phyloP scores from a whole-genome alignment of 345 rosid genomes.

The Corchorus olitorius region DNA sequence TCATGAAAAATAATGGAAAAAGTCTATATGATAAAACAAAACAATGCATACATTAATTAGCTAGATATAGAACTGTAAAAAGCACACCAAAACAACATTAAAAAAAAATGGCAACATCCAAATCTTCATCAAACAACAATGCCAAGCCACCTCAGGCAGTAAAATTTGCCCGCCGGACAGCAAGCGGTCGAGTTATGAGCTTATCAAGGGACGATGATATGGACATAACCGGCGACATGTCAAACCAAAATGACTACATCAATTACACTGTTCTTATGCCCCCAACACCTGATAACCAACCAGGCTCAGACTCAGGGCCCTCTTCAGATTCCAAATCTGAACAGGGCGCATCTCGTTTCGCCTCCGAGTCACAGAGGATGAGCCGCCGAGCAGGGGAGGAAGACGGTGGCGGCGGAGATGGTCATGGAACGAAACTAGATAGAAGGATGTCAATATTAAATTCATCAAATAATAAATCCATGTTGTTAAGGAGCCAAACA shows the following conservation, averaged over 20 bases:
- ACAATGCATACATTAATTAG: background rate
- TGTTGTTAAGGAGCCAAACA: constrained; percentile 84
- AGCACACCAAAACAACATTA: background rate
- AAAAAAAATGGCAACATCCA: constrained; percentile 43
- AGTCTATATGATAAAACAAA: constrained; percentile 6
- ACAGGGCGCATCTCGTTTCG: constrained; percentile 30
- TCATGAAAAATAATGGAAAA: background rate
- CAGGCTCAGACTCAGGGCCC: constrained; percentile 48
- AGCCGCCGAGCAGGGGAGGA: constrained; percentile 17
- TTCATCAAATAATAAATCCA: constrained; percentile 60
- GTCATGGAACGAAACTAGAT: constrained; percentile 49
- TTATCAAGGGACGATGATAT: constrained; percentile 76
- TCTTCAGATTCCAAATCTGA: constrained; percentile 38
- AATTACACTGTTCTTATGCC: constrained; percentile 95
- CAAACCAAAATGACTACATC: constrained; percentile 75
- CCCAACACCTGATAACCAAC: constrained; percentile 95
- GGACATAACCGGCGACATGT: constrained; percentile 63
- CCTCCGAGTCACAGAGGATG: constrained; percentile 23
- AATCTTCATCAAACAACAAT: constrained; percentile 39
- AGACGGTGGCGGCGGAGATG: constrained; percentile 12
- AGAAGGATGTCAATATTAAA: constrained; percentile 75
- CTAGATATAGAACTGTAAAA: background rate
- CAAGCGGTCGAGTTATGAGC: constrained; percentile 70
- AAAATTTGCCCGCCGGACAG: constrained; percentile 64
- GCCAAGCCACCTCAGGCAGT: constrained; percentile 63